Conservation (phyloP, 176 grass and related monocot species). For the Carex littledalei region DNA sequence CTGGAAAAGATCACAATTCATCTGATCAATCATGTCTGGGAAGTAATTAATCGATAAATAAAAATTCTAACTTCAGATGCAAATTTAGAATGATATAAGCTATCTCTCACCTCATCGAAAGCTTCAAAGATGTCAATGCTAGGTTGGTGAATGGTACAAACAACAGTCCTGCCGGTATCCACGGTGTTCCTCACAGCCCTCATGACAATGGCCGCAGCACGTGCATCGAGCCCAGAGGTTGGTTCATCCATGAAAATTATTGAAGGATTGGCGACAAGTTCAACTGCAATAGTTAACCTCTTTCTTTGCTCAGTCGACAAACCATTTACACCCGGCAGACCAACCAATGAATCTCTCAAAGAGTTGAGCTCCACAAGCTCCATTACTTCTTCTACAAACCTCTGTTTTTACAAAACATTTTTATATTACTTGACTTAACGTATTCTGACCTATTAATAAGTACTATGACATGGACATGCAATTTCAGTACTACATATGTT, state of each 20-base stretch:
- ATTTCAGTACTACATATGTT: not conserved
- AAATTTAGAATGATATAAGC: constrained; percentile 13
- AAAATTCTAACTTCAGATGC: constrained; percentile 3
- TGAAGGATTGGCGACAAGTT: constrained; percentile 84
- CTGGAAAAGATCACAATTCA: constrained; percentile 28
- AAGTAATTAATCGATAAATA: not conserved
- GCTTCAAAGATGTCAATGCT: constrained; percentile 98
- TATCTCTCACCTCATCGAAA: constrained; percentile 71
- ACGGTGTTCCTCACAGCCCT: constrained; percentile 86
- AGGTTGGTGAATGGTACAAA: constrained; percentile 97
- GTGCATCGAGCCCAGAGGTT: constrained; percentile 84
- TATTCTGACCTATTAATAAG: not conserved
- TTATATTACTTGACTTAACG: constrained; percentile 8
- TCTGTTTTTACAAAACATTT: constrained; percentile 39
- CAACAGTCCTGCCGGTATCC: constrained; percentile 79
- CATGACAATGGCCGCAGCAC: constrained; percentile 94
- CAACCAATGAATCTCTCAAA: constrained; percentile 71
- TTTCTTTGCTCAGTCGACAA: constrained; percentile 88
- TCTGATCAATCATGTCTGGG: constrained; percentile 9
- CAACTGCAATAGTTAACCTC: constrained; percentile 87
- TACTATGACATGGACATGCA: not conserved
- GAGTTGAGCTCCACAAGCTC: constrained; percentile 77
- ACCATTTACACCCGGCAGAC: constrained; percentile 76
- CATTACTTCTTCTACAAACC: constrained; percentile 90
- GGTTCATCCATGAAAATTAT: constrained; percentile 99